Base-by-base conservation (phyloP, 2,329 filamentous ascomycete genomes). In the Colletotrichum sp. region DNA sequence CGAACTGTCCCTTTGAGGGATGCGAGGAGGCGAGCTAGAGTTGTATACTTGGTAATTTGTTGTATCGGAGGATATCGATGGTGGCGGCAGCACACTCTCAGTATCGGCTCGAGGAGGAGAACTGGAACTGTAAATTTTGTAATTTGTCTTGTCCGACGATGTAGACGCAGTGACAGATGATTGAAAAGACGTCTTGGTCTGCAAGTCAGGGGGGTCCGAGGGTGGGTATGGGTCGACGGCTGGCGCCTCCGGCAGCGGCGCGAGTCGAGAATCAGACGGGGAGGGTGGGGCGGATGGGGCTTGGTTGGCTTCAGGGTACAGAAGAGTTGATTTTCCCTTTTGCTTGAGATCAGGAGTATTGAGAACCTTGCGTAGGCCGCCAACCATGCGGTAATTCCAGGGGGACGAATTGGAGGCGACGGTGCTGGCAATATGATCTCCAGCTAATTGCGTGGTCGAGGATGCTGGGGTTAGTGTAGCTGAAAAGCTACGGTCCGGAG, bases 31-130 rank as follows among this genome's bases (percentile, higher is more conserved):
- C 26, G 88, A 88, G 78, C 87, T 89, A 72, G 87, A 87, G 49
- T 84, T 86, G 78, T 90, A 88, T 24, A 90, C 84, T 80, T 90
- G 88, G 86, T 90, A 90, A 79, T 92, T 92, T 60, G 88, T 87
- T 18, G 84, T 86, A 55, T 90, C 89, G 18, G 88, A 89, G 4
- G 86, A 77, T 5, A 88, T 90, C 13, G 89, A 89, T 60, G 82
- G 84, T 13, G 63, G 66, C 18, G 60, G 68, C 28, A 68, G 39
- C 34, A 81, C 82, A 77, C 86, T 87, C 55, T 88, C 87, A 63
- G 85, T 82, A 44, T 87, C 84, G 52, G 81, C 85, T 72, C 78
- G 76, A 4, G 82, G 81, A 49, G 87, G 85, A 26, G 88, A 88
- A 79, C 87, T 89, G 73, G 87, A 86, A 44, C 83, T 86, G 78